Base-by-base conservation (phyloP, 805 yeast species). In the Kazachstania africana region DNA sequence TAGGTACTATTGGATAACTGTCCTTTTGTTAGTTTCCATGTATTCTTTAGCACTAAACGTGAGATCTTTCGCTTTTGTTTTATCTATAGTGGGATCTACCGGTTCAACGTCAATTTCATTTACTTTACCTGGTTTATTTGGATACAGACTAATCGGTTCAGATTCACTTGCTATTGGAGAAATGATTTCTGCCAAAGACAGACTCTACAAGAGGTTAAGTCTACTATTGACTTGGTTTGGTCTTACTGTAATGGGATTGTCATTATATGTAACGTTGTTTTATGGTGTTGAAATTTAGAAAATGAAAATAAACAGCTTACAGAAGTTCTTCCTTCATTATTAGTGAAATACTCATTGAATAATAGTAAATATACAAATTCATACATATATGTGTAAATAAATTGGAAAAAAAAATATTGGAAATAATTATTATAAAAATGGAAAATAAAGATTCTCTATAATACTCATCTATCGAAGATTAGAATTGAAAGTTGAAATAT, bases 21-120 rank as follows among this genome's bases (percentile, higher is more conserved):
- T 63, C 64, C 31, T 33, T 1, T 28, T 49, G 5, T 35, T 85
- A 31, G 24, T 66, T 1, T 45, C 64, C 5, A 72, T 84, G 28
- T 84, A 78, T 49, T 33, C 61, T 1, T 60, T 78, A 8, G 91
- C 95, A 0, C 57, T 77, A 22, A 53, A 72, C 3, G 77, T 85
- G 19, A 61, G 61, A 10, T 82, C 94, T 0, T 70, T 85, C 43
- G 94, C 88, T 17, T 69, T 76, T 28, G 87, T 87, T 10, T 60
- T 85, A 42, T 85, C 94, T 2, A 63, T 85, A 40, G 94, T 85
- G 4, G 96, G 96, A 2, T 81, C 95, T 1, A 84, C 95, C 0
- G 95, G 95, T 0, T 82, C 94, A 1, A 85, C 95, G 0, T 72
- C 94, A 4, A 84, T 87, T 31, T 84, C 95, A 9, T 85, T 85